These are phyloP conservation scores for Scedosporium boydii DNA, from an alignment of 2,329 filamentous ascomycete genomes.

Conservation along the genomic window DNA sequence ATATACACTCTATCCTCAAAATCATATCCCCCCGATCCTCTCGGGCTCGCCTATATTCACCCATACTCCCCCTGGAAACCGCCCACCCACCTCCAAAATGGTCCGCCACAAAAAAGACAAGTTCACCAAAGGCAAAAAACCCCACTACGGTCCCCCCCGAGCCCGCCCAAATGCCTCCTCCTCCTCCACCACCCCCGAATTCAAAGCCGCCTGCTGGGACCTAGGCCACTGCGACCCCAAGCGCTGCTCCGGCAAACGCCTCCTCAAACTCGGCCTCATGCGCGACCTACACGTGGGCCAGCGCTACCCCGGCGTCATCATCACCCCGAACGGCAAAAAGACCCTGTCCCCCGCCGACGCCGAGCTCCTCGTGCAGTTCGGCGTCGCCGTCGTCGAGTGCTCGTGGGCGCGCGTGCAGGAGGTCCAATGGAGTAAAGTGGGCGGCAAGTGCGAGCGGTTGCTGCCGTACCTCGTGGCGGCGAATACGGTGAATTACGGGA, in stretches of 20 bases:
- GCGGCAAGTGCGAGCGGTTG: slow-evolving; percentile 83
- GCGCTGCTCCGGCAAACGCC: slow-evolving; percentile 86
- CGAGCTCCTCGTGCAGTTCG: slow-evolving; percentile 74
- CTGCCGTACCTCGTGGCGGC: slow-evolving; percentile 93
- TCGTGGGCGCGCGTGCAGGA: slow-evolving; percentile 91
- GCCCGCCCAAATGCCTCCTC: slow-evolving; percentile 37
- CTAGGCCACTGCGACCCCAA: slow-evolving; percentile 96
- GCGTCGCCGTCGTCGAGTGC: slow-evolving; percentile 92
- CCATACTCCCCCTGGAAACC: slow-evolving; percentile 2
- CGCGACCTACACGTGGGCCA: slow-evolving; percentile 85
- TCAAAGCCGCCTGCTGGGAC: slow-evolving; percentile 97
- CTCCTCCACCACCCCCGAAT: slow-evolving; percentile 38
- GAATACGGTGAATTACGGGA: slow-evolving; percentile 95
- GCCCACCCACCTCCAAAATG: slow-evolving; percentile 41
- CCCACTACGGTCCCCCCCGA: slow-evolving; percentile 47
- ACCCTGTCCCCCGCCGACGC: slow-evolving; percentile 76
- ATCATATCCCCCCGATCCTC: neutral
- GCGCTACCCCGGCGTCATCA: slow-evolving; percentile 83
- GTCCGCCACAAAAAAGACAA: slow-evolving; percentile 94
- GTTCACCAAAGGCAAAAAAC: slow-evolving; percentile 71
- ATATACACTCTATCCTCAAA: too few species aligned
- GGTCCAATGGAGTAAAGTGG: slow-evolving; percentile 83
- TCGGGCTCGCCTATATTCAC: neutral
- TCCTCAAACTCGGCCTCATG: slow-evolving; percentile 91
- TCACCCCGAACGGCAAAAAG: slow-evolving; percentile 87